Conservation (phyloP, 805 yeast genomes). For the Ogataea methanolica region DNA sequence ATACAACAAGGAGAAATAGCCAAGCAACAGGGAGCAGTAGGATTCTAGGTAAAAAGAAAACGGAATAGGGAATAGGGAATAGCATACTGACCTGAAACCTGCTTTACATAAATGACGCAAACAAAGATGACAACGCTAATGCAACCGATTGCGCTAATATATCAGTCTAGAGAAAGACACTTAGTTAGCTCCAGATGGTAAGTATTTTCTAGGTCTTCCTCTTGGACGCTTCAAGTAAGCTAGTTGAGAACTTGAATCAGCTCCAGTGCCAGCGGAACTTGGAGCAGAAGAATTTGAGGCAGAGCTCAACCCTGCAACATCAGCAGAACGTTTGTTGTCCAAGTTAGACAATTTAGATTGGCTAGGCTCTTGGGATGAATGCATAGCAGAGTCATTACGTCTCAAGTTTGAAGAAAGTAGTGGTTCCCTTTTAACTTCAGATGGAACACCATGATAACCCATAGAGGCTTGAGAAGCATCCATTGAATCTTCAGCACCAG, state of each 20-base stretch:
- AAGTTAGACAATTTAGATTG: no score
- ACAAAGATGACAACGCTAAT: neutral
- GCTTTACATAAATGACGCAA: neutral
- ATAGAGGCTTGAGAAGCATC: neutral
- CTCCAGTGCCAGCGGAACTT: constrained; percentile 3
- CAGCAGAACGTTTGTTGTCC: neutral
- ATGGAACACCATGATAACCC: neutral
- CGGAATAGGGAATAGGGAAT: neutral
- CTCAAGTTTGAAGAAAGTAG: no score
- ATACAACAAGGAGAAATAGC: neutral
- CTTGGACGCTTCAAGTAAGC: constrained; percentile 22
- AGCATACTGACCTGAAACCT: no score
- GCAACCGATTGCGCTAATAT: neutral
- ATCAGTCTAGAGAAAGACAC: neutral
- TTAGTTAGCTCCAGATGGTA: constrained; percentile 2
- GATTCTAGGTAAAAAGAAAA: neutral
- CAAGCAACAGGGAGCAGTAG: no score
- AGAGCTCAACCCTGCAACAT: neutral
- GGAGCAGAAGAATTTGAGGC: neutral
- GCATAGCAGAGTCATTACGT: neutral
- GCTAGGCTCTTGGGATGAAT: neutral
- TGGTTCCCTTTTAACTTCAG: neutral
- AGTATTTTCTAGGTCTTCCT: constrained; percentile 22
- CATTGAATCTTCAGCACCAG: neutral
- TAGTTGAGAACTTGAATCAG: neutral